Evolutionary conservation across 768 basidiomycete species (phyloP).

Genomic region (Rhodotorula babjevae): DNA sequence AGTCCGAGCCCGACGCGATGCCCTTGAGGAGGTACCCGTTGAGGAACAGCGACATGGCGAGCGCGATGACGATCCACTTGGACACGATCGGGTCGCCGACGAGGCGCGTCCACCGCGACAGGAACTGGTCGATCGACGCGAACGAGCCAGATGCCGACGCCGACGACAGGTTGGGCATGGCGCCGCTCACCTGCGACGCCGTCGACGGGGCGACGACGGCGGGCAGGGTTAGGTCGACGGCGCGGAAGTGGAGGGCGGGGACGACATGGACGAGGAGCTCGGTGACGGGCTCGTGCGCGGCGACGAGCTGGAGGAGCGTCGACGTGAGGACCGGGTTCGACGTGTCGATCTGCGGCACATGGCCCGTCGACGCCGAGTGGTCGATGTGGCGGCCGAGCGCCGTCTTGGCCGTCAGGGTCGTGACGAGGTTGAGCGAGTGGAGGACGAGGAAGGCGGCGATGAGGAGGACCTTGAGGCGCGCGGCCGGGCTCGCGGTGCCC

Average conservation of each 20-base stretch:
- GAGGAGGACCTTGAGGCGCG: constrained; percentile 79
- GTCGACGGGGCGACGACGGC: background rate
- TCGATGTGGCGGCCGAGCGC: constrained; percentile 53
- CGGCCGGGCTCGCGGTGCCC: constrained; percentile 70
- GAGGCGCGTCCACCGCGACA: constrained; percentile 81
- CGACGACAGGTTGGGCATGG: constrained; percentile 38
- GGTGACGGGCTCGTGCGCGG: constrained; percentile 43
- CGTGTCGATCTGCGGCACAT: constrained; percentile 62
- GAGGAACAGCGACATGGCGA: constrained; percentile 77
- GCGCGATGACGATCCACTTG: constrained; percentile 88
- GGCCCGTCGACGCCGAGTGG: constrained; percentile 43
- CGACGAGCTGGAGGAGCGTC: constrained; percentile 59
- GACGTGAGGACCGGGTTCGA: constrained; percentile 58
- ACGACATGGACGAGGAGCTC: constrained; percentile 58
- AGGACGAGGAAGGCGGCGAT: constrained; percentile 86
- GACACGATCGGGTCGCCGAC: constrained; percentile 89
- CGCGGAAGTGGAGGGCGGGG: constrained; percentile 59
- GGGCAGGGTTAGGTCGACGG: constrained; percentile 47
- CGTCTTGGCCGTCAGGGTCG: constrained; percentile 73
- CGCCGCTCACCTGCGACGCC: background rate
- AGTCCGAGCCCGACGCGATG: constrained; percentile 48
- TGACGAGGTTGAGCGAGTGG: constrained; percentile 86
- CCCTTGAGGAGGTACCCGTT: constrained; percentile 88
- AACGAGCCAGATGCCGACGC: constrained; percentile 26
- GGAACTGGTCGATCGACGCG: constrained; percentile 66